A percentile compares a stretch with the other conserved stretches of the same genome.
phyloP scores from a whole-genome alignment of 768 basidiomycete genomes.

The Serendipita vermifera region DNA sequence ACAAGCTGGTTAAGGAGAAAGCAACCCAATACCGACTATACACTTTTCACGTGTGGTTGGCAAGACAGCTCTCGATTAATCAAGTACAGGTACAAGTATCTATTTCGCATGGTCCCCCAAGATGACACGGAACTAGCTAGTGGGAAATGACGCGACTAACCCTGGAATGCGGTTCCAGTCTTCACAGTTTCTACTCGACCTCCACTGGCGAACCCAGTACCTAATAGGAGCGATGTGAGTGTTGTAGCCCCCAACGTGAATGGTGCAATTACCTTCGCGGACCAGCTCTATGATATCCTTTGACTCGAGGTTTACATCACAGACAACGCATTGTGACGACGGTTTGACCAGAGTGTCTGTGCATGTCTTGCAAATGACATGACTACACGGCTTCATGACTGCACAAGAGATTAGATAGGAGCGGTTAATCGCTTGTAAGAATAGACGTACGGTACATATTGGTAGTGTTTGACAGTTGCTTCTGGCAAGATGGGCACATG shows the following conservation, averaged over 20 bases:
- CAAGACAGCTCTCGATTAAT: no score
- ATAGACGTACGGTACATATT: slow-evolving; percentile 48
- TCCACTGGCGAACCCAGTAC: slow-evolving; percentile 91
- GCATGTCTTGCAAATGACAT: slow-evolving; percentile 87
- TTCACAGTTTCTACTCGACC: slow-evolving; percentile 81
- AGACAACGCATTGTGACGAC: slow-evolving; percentile 72
- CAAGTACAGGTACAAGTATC: no score
- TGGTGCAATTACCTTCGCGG: slow-evolving; percentile 57
- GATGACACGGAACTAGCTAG: neutral
- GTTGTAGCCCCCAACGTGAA: neutral
- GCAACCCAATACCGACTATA: no score
- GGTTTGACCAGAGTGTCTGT: slow-evolving; percentile 74
- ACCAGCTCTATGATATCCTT: slow-evolving; percentile 72
- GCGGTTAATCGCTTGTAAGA: neutral
- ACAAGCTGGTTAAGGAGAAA: no score
- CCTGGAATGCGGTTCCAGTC: slow-evolving; percentile 75
- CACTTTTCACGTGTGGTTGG: no score
- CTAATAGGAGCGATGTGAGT: slow-evolving; percentile 26
- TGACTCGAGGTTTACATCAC: slow-evolving; percentile 52
- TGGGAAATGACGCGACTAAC: slow-evolving; percentile 29
- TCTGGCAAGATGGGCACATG: slow-evolving; percentile 84
- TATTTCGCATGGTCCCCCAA: no score
- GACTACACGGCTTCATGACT: slow-evolving; percentile 81
- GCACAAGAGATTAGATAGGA: neutral
- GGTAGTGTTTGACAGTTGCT: slow-evolving; percentile 63